Evolutionary conservation across 2,329 filamentous ascomycete species (phyloP), one percentile per base, ranked within the genome.

Genomic region (Didymellaceae sp.): DNA sequence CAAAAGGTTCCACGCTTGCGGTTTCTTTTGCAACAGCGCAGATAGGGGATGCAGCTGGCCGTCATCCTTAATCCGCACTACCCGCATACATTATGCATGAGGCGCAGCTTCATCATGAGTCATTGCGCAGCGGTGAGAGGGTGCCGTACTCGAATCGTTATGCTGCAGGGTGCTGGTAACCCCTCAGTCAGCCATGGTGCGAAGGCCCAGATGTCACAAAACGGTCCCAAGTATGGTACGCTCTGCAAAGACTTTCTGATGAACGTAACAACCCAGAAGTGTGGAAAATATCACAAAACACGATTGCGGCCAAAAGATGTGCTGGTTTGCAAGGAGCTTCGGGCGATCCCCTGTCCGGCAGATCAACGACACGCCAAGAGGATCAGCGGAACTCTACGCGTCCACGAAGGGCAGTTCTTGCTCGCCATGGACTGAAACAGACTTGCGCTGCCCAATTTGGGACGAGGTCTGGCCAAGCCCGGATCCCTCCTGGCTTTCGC

Each of bases 1-100:
- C 24, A 9, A 25, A 25, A 13, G 40, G 44, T 53, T 53, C 50
- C 44, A 44, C 50, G 50, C 50, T 48, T 53, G 33, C 24, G 30
- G 17, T 44, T 44, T 14, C 28, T 48, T 35, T 44, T 48, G 50
- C 44, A 49, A 37, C 51, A 41, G n/a, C 20, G 30, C 30, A 54
- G 51, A 54, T 49, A 54, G 45, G 51, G 25, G 45, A 38, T 38
- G 32, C 41, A 34, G 21, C 41, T 9, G 14, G 18, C 34, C 41
- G 45, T 43, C 45, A 46, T 54, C 32, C 17, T 34, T 44, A 38
- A 38, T 16, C 20, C 28, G 26, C 16, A 35, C 17, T 28, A 32
- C 22, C 21, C 11, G 22, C 20, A 34, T 11, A 31, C 20, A 34
- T 20, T 18, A 24, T 39, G 43, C 43, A 39, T 20, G 33, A 33